These are phyloP conservation scores for Mycena amicta DNA, from an alignment of 768 basidiomycete species.

Conservation along the genomic window DNA sequence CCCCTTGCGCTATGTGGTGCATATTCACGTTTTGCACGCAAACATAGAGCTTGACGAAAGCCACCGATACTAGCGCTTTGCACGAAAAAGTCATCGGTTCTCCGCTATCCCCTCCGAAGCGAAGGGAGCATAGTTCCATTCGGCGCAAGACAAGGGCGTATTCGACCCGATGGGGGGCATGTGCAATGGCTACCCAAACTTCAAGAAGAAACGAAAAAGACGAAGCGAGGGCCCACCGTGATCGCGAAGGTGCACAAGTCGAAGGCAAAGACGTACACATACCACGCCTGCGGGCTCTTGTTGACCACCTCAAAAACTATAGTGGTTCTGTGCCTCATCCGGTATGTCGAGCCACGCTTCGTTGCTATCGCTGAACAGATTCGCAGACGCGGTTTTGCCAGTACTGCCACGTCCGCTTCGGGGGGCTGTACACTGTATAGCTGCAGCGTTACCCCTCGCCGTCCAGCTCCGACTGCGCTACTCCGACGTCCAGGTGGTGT, in stretches of 20 bases:
- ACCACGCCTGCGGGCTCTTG: conserved; percentile 14
- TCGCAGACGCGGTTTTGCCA: not conserved
- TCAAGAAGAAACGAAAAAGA: not conserved
- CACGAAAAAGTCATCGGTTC: not conserved
- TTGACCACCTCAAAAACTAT: conserved; percentile 27
- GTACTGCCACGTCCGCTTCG: not conserved
- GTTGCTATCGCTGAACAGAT: conserved; percentile 4
- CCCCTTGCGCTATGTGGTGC: not conserved
- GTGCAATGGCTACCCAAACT: not conserved
- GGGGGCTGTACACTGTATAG: not conserved
- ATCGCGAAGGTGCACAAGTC: conserved; percentile 24
- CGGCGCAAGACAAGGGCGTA: not conserved
- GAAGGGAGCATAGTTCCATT: not conserved
- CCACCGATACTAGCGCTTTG: not conserved
- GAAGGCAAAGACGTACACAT: conserved; percentile 25
- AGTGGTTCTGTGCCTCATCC: not conserved
- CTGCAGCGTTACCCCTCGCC: not conserved
- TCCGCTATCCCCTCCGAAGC: not conserved
- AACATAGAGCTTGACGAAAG: not conserved
- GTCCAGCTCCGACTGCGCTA: not conserved
- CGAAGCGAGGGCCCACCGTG: conserved; percentile 32
- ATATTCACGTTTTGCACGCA: not conserved
- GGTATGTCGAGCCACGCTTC: conserved; percentile 1
- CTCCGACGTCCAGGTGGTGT: not conserved
- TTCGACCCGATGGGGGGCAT: not conserved